Evolutionary conservation across 306 rosid species (phyloP).

Genomic region (Cucurbita ficifolia): DNA sequence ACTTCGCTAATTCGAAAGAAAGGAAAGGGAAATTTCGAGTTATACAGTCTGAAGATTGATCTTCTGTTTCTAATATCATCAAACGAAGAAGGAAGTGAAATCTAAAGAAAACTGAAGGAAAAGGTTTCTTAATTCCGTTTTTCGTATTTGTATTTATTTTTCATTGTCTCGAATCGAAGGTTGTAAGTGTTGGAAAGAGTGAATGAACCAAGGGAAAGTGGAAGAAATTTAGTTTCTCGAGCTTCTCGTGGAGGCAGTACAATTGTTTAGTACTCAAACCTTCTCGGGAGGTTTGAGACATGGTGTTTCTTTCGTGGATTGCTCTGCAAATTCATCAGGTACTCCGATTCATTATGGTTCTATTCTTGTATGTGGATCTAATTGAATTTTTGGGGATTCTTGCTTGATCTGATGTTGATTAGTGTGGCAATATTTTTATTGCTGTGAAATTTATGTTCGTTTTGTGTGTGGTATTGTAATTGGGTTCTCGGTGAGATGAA

Average conservation of each 20-base stretch:
- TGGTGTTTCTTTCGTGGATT: neutral
- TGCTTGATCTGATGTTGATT: conserved; percentile 4
- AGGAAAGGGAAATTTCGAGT: neutral
- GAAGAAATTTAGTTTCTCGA: neutral
- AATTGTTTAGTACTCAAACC: neutral
- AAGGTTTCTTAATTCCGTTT: neutral
- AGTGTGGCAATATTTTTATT: neutral
- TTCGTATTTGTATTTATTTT: neutral
- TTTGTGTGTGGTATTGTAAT: neutral
- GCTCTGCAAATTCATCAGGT: conserved; percentile 7
- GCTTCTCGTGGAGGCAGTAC: neutral
- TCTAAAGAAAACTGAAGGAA: neutral
- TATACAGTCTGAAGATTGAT: neutral
- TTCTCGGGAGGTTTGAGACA: conserved; percentile 3
- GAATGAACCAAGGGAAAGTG: neutral
- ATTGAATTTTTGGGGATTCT: neutral
- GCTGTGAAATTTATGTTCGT: neutral
- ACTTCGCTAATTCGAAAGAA: neutral
- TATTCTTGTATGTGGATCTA: neutral
- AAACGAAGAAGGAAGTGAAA: neutral
- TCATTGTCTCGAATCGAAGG: neutral
- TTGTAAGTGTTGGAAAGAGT: neutral
- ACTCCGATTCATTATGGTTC: neutral
- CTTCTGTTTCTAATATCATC: neutral
- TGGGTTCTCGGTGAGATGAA: neutral